These are phyloP conservation scores for Ceratocystis papillata DNA, from an alignment of 2,329 filamentous ascomycete genomes.

Conservation along the genomic window DNA sequence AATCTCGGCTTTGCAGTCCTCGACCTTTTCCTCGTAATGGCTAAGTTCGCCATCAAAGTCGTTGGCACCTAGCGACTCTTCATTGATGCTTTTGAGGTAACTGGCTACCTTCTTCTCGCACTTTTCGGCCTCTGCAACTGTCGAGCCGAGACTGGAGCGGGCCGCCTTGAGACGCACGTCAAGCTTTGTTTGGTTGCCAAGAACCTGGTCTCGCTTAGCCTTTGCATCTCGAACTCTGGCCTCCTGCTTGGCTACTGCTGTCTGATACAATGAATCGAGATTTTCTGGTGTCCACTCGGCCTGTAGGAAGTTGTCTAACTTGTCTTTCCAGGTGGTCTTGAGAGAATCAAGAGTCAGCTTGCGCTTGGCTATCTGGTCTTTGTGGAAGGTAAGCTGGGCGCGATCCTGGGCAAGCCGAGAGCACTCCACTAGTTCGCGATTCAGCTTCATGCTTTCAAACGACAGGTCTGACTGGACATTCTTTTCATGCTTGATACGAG, in stretches of 20 bases:
- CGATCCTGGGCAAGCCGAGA: slow-evolving; percentile 71
- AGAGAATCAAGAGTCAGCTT: slow-evolving; percentile 68
- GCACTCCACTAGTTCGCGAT: slow-evolving; percentile 70
- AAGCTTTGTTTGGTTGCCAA: slow-evolving; percentile 63
- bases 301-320: slow-evolving; percentile 55
- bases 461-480: slow-evolving; percentile 58
- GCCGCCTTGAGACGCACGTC: slow-evolving; percentile 60
- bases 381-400: slow-evolving; percentile 72
- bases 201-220: slow-evolving; percentile 57
- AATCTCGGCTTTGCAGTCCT: slow-evolving; percentile 53
- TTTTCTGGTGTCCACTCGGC: slow-evolving; percentile 56
- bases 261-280: slow-evolving; percentile 61
- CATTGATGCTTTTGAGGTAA: slow-evolving; percentile 39
- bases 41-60: slow-evolving; percentile 44
- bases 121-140: slow-evolving; percentile 49
- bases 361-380: slow-evolving; percentile 65
- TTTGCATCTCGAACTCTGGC: slow-evolving; percentile 53
- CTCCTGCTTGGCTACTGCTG: slow-evolving; percentile 46
- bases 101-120: slow-evolving; percentile 48
- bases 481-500: slow-evolving; percentile 56
- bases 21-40: slow-evolving; percentile 46
- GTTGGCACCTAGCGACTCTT: slow-evolving; percentile 38
- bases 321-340: slow-evolving; percentile 59
- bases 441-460: slow-evolving; percentile 58
- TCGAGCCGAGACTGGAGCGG: slow-evolving; percentile 53